Evolutionary conservation across 495 filamentous ascomycete genomes (phyloP), one percentile per base, ranked within the genome.

Genomic region (Aspergillus leporis): DNA sequence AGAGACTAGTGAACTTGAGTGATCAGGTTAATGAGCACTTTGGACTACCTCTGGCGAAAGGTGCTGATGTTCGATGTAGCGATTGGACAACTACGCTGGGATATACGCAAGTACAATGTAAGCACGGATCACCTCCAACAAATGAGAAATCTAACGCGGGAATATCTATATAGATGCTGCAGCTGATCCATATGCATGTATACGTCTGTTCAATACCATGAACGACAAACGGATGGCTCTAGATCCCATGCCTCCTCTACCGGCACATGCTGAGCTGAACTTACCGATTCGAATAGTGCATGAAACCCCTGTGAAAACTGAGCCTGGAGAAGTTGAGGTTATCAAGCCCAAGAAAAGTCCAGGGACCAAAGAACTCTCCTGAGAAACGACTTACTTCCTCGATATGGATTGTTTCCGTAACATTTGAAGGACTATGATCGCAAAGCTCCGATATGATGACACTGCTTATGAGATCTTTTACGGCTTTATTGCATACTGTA

Each of bases 171-270:
- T 50, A 91, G 88, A 97, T 75, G 90, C 91, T 8, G 91, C 91
- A 16, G 83, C 85, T 1, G 92, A 97, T 68, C 85, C 91, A 2
- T 97, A 93, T 66, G 91, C 90, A 53, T 85, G 86, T 31, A 61
- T 93, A 18, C 86, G 89, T 65, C 78, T 96, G 28, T 94, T 82
- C 67, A 77, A 89, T 52, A 71, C 76, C 2, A 79, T 96, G 60
- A 83, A 96, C 64, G 68, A 80, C 38, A 87, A 89, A 56, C 75
- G 92, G 49, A 71, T 78, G 56, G 72, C 77, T 12, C 77, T 96
- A 55, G 66, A 83, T 38, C 90, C 91, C 16, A 74, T 74, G 3
- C 92, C 91, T 21, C 90, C 88, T 12, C 76, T 84, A 4, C 91
- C 92, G 3, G 70, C 75, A 0, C 78, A 83, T 61, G 90, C 86